Base-by-base conservation (phyloP, 208 protist species). In the Herpetomonas samuelpessoai region DNA sequence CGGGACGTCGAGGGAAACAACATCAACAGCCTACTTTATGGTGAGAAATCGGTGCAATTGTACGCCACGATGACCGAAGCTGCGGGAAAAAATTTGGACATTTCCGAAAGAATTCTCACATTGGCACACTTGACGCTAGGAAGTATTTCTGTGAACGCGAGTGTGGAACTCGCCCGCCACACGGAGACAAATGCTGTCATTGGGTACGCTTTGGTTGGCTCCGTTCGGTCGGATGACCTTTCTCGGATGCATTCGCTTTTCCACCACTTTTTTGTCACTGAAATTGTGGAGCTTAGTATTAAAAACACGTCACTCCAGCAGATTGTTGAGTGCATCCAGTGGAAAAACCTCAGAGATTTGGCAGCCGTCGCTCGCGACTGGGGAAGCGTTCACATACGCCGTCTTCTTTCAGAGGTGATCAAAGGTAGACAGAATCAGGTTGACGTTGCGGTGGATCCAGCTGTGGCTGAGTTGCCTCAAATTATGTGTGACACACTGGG, bases 321-420 rank as follows among this genome's bases (percentile, higher is more conserved):
- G 48, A 68, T 90, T 56, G 49, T 90, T 2, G 62, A 86, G 41
- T 82, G 73, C 51, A n/a, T 86, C 45, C 57, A 70, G 57, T 81
- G 74, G 65, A 84, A 86, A 45, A 86, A 81, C 52, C 29, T 90
- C 22, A 74, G 70, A 18, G 75, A 85, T 49, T 62, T 89, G 35
- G 60, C 75, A 6, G 55, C 65, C 3, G 46, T 71, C 22, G 62
- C 82, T 21, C 62, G 65, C 10, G 75, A 81, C 29, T 85, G 82
- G 82, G 61, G 48, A 27, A 68, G 29, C 28, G 74, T 79, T 16
- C 70, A 77, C 53, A 71, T 85, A 55, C 73, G 75, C 21, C 61
- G 65, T 19, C 55, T 85, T 49, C 68, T 89, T 21, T 71, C 78
- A 2, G 82, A 85, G 45, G 68, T 76, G 3, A 71, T 89, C 44